phyloP scores from a whole-genome alignment of 208 protist genomes.

The Leishmania major region DNA sequence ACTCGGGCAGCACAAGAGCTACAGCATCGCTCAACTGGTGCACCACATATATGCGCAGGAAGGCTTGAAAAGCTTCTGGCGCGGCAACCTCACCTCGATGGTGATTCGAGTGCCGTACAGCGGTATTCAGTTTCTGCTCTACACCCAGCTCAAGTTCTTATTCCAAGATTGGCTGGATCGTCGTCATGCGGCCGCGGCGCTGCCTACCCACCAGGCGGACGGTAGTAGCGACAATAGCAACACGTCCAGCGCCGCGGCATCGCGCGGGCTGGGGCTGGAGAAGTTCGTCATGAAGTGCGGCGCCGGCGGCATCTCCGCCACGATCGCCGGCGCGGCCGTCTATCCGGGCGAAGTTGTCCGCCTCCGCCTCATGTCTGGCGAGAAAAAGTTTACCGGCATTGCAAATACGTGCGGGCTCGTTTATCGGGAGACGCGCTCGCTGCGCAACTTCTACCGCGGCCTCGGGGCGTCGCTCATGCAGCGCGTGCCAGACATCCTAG shows the following conservation, averaged over 20 bases:
- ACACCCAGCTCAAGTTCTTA: constrained; percentile 80
- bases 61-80: constrained; percentile 81
- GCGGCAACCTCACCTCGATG: constrained; percentile 90
- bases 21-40: constrained; percentile 46
- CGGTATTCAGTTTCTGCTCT: constrained; percentile 87
- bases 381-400: constrained; percentile 72
- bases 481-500: constrained; percentile 85
- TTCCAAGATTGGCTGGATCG: constrained; percentile 68
- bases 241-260: neutral
- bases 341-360: constrained; percentile 90
- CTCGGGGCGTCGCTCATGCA: constrained; percentile 86
- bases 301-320: constrained; percentile 83
- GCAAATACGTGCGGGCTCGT: constrained; percentile 56
- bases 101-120: constrained; percentile 90
- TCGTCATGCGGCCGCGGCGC: constrained; percentile 5
- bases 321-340: constrained; percentile 73
- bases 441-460: constrained; percentile 87
- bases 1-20: constrained; percentile 65
- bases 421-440: constrained; percentile 75
- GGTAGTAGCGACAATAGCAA: constrained; percentile 20
- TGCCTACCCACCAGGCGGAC: neutral
- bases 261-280: constrained; percentile 28
- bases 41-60: constrained; percentile 61
- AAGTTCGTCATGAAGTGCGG: constrained; percentile 88
- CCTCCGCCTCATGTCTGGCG: constrained; percentile 88